A percentile compares a stretch with the other conserved stretches of the same genome.
phyloP scores from a whole-genome alignment of 2,329 filamentous ascomycete species.

The Calonectria hongkongensis region DNA sequence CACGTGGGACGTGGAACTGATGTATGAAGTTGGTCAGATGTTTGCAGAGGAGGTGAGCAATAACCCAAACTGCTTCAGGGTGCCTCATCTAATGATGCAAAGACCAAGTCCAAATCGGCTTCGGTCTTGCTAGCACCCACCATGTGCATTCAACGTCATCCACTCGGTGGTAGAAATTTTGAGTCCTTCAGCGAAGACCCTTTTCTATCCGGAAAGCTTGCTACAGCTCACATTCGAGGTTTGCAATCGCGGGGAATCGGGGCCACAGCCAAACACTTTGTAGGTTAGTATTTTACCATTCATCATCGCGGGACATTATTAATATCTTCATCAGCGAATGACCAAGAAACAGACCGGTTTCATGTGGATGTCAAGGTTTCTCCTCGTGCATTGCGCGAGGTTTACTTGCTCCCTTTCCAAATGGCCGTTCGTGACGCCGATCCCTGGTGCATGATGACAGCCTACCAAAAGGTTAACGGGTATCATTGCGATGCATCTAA shows the following conservation, averaged over 20 bases:
- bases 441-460: constrained; percentile 11
- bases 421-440: constrained; percentile 10
- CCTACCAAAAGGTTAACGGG: constrained; percentile 11
- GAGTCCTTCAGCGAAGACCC: constrained; percentile 11
- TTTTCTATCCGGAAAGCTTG: not conserved
- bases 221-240: constrained; percentile 1
- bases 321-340: not conserved
- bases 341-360: not conserved
- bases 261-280: constrained; percentile 5
- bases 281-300: not conserved
- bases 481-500: constrained; percentile 17
- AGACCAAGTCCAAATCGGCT: constrained; percentile 9
- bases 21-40: constrained; percentile 11
- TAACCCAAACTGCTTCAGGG: not conserved
- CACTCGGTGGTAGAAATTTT: constrained; percentile 9
- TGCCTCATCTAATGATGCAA: not conserved
- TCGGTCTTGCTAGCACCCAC: constrained; percentile 1
- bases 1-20: constrained; percentile 9
- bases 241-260: constrained; percentile 4
- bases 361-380: constrained; percentile 13
- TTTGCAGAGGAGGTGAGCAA: not conserved
- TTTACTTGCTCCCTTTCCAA: constrained; percentile 15
- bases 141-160: constrained; percentile 14
- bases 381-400: constrained; percentile 14
- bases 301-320: not conserved